Evolutionary conservation across 345 rosid species (phyloP).

Genomic region (Eucalyptus victrix): DNA sequence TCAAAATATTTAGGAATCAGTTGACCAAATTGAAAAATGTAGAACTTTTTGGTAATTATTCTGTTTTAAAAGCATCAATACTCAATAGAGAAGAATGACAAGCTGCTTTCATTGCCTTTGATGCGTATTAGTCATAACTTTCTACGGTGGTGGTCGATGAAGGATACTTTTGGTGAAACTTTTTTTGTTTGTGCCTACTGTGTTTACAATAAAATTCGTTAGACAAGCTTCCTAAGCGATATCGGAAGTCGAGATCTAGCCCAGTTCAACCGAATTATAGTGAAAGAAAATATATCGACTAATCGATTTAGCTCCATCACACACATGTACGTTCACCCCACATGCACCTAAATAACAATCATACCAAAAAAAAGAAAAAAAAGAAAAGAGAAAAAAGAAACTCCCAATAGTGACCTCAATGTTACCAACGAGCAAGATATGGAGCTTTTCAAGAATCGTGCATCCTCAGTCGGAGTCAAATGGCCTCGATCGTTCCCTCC

Average conservation of each 20-base stretch:
- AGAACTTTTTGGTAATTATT: no score
- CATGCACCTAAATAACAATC: background rate
- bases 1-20: no score
- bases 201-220: background rate
- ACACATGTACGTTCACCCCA: background rate
- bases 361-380: no score
- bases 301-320: background rate
- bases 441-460: background rate
- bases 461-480: background rate
- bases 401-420: background rate
- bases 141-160: accelerated
- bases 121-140: background rate
- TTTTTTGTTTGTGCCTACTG: background rate
- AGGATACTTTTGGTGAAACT: background rate
- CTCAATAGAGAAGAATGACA: background rate
- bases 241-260: background rate
- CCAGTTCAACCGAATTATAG: background rate
- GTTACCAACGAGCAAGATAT: background rate
- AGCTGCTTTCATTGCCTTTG: background rate
- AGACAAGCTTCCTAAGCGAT: background rate
- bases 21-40: background rate
- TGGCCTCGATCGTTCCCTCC: background rate
- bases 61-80: background rate
- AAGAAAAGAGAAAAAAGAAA: background rate
- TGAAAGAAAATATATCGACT: background rate